Base-by-base conservation (phyloP, 1,284 basidiomycete genomes). In the Pascua guehoae region DNA sequence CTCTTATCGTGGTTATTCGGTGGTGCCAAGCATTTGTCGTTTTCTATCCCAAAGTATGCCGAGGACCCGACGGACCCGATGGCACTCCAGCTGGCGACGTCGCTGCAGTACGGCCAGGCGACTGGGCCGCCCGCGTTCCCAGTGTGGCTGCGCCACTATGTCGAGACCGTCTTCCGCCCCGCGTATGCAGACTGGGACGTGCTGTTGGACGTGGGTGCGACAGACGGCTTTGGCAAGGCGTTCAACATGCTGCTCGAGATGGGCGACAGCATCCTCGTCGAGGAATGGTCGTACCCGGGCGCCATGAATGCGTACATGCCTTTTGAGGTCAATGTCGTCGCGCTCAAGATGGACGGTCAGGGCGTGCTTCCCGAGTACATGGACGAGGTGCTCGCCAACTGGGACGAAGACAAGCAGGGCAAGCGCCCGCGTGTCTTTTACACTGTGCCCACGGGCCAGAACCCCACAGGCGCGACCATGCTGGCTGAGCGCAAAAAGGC, bases 381-480 rank as follows among this genome's bases (percentile, higher is more conserved):
- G 44, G 83, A 86, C 16, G 76, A 81, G 43, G 66, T 88, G 2
- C 79, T 92, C 5, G 74, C 75, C 3, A 81, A 79, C 53, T 92
- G 89, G 90, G 83, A 91, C 66, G 83, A 82, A 56, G 70, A 72
- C 8, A 78, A 77, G 15, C 72, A 83, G 12, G 71, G 71, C 4
- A 63, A 61, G 47, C 41, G 86, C 38, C 88, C 87, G 16, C 51
- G 54, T 66, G 82, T 91, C 16, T 80, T 91, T 70, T 91, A 91
- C 63, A 75, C 76, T 0, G 68, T 78, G 12, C 75, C 77, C 0
- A 74, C 74, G 4, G 76, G 75, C 11, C 89, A 91, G 76, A 92
- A 78, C 74, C 89, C 89, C 1, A 87, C 85, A 8, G 89, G 89
- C 40, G 81, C 84, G 1, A 87, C 86, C 0, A 86, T 88, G 83